phyloP scores from a whole-genome alignment of 352 stramenopile species.

The Globisporangium lucens region DNA sequence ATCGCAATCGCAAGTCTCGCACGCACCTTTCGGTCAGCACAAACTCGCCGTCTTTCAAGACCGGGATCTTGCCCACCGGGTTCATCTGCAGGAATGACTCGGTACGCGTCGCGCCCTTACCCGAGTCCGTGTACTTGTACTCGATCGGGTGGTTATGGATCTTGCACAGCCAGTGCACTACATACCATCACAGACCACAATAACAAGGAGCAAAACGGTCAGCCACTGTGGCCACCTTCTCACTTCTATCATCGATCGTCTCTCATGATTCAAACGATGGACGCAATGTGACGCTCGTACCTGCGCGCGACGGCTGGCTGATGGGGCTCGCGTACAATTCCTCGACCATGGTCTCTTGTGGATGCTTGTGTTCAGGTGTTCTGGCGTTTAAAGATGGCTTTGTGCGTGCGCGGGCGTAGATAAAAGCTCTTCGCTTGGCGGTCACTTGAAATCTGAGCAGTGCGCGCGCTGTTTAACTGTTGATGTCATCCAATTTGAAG shows the following conservation, averaged over 20 bases:
- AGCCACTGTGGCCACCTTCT: too few relatives aligned
- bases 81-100: conserved; percentile 52
- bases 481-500: neutral
- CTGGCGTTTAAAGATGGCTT: conserved; percentile 7
- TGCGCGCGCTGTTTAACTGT: neutral
- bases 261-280: neutral
- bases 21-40: conserved; percentile 57
- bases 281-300: conserved; percentile 18
- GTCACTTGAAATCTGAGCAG: neutral
- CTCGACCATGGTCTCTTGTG: conserved; percentile 29
- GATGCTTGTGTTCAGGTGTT: neutral
- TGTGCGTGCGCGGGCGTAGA: too few relatives aligned
- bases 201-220: too few relatives aligned
- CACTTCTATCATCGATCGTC: too few relatives aligned
- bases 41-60: conserved; percentile 67
- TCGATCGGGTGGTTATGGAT: conserved; percentile 57
- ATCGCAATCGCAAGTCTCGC: neutral
- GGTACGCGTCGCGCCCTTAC: conserved; percentile 50
- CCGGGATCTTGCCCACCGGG: conserved; percentile 65
- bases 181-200: too few relatives aligned
- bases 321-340: conserved; percentile 55
- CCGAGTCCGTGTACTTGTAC: conserved; percentile 51
- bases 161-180: conserved; percentile 67
- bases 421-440: neutral
- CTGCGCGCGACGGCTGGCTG: conserved; percentile 61